Base-by-base conservation (phyloP, 306 rosid genomes). In the Prunus fruticosa region DNA sequence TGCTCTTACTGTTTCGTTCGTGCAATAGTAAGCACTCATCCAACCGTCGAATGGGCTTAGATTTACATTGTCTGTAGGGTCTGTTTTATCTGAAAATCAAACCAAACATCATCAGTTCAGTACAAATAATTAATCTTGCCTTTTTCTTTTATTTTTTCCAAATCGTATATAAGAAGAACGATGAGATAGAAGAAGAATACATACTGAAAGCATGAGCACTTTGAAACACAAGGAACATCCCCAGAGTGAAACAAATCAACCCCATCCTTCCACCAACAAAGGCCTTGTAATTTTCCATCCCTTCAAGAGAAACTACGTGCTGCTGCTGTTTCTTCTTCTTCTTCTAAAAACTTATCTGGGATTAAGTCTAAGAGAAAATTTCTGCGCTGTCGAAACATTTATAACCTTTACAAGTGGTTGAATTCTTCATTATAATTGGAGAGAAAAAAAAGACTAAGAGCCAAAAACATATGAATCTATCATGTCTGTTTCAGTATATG, bases 21-120 rank as follows among this genome's bases (percentile, higher is more conserved):
- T 1, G 82, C 96, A 88, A 53, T 30, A 85, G 84, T 79, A 91
- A 72, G 90, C 90, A 47, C 90, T 88, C 80, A 81, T 67, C 87
- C 87, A 85, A 25, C 66, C 1, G 49, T 18, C 51, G 49, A 73
- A 76, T 27, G 89, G 87, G 49, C 82, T 62, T 47, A 87, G 68
- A 75, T 91, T 91, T 14, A 13, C 76, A 60, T 88, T 87, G 6
- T 0, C 3, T 13, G 82, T 74, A 2, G 93, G 96, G 2, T 80
- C 61, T 4, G 12, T n/a, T 70, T 0, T 25, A 70, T 82, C 93
- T 88, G 87, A 34, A 22, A 62, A 8, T 62, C 6, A 66, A 69
- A 67, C 6, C 52, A 23, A 72, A 57, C 73, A 6, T 0, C 56
- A 45, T 13, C 27, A 45, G 41, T 6, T 13, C 64, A 52, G 47